Percentiles rank a stretch among this genome's conserved stretches.
These are phyloP conservation scores for Solanum hybrid DNA, from an alignment of 305 asterid species.

Conservation along the genomic window DNA sequence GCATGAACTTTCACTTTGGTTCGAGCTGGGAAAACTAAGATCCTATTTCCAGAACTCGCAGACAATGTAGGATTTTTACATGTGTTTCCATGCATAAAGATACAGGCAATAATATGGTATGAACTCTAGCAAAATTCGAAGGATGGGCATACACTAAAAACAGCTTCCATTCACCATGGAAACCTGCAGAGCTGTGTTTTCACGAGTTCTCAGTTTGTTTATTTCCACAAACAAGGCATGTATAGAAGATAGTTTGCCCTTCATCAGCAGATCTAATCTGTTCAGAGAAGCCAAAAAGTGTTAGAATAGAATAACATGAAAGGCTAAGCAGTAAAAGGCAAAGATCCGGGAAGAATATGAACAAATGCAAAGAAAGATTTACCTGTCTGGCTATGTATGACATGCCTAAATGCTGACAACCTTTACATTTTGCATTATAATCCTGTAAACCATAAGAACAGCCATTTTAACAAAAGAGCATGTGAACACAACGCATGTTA, in stretches of 20 bases:
- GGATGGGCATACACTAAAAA: neutral
- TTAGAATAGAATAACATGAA: neutral
- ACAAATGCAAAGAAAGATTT: neutral
- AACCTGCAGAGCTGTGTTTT: neutral
- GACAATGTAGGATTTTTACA: neutral
- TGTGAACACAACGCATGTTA: neutral
- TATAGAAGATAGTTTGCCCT: conserved; percentile 89
- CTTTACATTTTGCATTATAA: conserved; percentile 81
- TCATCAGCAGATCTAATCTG: conserved; percentile 96
- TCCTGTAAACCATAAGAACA: conserved; percentile 37
- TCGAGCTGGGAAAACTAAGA: neutral
- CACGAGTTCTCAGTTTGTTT: conserved; percentile 73
- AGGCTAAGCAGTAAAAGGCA: neutral
- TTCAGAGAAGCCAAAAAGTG: neutral
- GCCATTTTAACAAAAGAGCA: neutral
- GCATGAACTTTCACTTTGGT: neutral
- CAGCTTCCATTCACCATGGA: neutral
- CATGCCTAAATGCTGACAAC: conserved; percentile 75
- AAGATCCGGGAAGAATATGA: neutral
- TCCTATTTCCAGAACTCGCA: neutral
- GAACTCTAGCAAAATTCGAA: neutral
- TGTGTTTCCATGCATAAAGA: neutral
- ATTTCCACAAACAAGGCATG: conserved; percentile 69
- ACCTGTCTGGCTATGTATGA: conserved; percentile 92
- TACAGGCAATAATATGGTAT: neutral